Evolutionary conservation across 2,329 filamentous ascomycete species (phyloP).

Genomic region (Colletotrichum orchidophilum): DNA sequence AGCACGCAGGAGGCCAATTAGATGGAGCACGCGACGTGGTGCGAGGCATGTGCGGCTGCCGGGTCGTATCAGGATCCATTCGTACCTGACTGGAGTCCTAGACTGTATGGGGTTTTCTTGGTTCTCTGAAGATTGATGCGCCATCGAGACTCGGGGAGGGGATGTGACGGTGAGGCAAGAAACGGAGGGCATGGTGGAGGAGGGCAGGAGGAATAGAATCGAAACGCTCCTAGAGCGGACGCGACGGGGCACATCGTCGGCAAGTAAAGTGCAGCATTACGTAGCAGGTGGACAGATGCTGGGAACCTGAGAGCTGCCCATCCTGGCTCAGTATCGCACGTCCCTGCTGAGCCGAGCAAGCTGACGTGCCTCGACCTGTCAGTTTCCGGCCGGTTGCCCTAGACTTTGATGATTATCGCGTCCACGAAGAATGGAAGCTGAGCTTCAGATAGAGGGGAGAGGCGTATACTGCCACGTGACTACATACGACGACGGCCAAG

Average conservation of each 20-base stretch:
- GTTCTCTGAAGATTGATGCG: not conserved
- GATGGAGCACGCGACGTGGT: not conserved
- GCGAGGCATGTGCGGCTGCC: slow-evolving; percentile 12
- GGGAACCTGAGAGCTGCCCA: not conserved
- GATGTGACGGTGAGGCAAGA: not conserved
- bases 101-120: not conserved
- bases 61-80: slow-evolving; percentile 5
- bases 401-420: not conserved
- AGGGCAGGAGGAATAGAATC: not conserved
- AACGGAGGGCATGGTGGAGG: not conserved
- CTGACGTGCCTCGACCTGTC: not conserved
- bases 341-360: slow-evolving; percentile 4
- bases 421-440: not conserved
- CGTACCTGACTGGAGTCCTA: slow-evolving; percentile 6
- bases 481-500: not conserved
- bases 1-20: slow-evolving; percentile 3
- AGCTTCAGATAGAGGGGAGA: not conserved
- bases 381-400: slow-evolving; percentile 5
- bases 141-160: not conserved
- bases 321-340: not conserved
- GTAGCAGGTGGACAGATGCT: not conserved
- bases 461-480: not conserved
- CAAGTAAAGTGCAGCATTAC: not conserved
- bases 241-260: not conserved
- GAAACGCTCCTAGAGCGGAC: not conserved